Conservation (phyloP, 2,329 filamentous ascomycete genomes). For the Exophiala viscosa region DNA sequence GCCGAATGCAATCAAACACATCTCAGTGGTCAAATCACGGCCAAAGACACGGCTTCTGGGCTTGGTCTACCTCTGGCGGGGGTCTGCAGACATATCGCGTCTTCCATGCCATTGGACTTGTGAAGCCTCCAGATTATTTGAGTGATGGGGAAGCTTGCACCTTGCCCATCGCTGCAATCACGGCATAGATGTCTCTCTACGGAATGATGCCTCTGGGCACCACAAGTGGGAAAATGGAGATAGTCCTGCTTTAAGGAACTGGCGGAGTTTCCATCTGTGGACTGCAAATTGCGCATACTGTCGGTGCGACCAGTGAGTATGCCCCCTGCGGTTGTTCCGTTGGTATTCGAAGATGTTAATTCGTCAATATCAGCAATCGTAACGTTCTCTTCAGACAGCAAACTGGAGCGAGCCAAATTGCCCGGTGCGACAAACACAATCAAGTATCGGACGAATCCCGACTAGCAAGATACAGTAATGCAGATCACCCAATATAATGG, state of each 20-base stretch:
- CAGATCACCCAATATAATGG: slow-evolving; percentile 44
- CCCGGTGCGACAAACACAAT: slow-evolving; percentile 46
- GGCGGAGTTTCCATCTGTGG: slow-evolving; percentile 47
- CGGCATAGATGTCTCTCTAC: slow-evolving; percentile 50
- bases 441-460: slow-evolving; percentile 47
- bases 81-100: slow-evolving; percentile 43
- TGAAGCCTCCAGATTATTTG: slow-evolving; percentile 40
- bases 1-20: slow-evolving; percentile 40
- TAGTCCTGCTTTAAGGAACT: slow-evolving; percentile 43
- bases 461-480: slow-evolving; percentile 48
- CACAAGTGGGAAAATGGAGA: slow-evolving; percentile 43
- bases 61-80: slow-evolving; percentile 38
- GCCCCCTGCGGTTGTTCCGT: no score
- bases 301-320: slow-evolving; percentile 45
- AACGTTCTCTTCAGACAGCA: slow-evolving; percentile 50
- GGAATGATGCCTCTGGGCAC: slow-evolving; percentile 43
- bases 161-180: slow-evolving; percentile 46
- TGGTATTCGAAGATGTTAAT: slow-evolving; percentile 12
- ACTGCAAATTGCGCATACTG: slow-evolving; percentile 47
- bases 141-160: slow-evolving; percentile 42
- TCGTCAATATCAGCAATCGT: slow-evolving; percentile 42
- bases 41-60: slow-evolving; percentile 37
- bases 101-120: slow-evolving; percentile 39
- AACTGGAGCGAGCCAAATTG: slow-evolving; percentile 39
- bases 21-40: slow-evolving; percentile 37